Base-by-base conservation (phyloP, 768 basidiomycete genomes). In the Pulveroboletus sp. region DNA sequence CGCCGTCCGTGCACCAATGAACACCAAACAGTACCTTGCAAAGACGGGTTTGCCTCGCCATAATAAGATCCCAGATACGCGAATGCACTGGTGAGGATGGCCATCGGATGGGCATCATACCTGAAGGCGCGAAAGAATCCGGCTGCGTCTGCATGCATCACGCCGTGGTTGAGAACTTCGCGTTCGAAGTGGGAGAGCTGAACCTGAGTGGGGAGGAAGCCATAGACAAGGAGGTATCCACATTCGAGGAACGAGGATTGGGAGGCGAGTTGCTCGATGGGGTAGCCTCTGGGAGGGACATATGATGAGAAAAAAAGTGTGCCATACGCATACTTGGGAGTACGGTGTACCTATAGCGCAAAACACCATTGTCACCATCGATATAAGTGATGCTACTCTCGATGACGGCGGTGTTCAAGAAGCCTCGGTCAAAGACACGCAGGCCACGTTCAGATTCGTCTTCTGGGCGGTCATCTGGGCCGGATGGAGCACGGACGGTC, bases 101-200 rank as follows among this genome's bases (percentile, higher is more conserved):
- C 82, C 91, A 93, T 93, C 0, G 92, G 92, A 60, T 94, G 92
- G 1, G 92, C 87, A 54, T 94, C 92, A 63, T 92, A 91, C 43
- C 90, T 89, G 70, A 86, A 87, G 26, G 83, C 77, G 32, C 79
- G 74, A 71, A 82, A 82, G 73, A 89, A 79, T 41, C 79, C 76
- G 53, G 82, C 81, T 26, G 86, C 78, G 53, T 88, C 86, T 10
- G 80, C 74, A 61, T 86, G 86, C 37, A 78, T 73, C 32, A 80
- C 73, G 17, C 79, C 76, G 58, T 95, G 93, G 50, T 86, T 84
- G 69, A 89, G 73, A 33, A 94, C 80, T 66, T 95, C 93, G 39
- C 67, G 69, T 57, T 87, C 76, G 57, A 92, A 95, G 39, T 76
- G 62, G 30, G 71, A 66, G 58, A 76, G 81, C 60, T 93, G 87